Evolutionary conservation across 306 rosid genomes (phyloP).

Genomic region (Mimosa pudica): DNA sequence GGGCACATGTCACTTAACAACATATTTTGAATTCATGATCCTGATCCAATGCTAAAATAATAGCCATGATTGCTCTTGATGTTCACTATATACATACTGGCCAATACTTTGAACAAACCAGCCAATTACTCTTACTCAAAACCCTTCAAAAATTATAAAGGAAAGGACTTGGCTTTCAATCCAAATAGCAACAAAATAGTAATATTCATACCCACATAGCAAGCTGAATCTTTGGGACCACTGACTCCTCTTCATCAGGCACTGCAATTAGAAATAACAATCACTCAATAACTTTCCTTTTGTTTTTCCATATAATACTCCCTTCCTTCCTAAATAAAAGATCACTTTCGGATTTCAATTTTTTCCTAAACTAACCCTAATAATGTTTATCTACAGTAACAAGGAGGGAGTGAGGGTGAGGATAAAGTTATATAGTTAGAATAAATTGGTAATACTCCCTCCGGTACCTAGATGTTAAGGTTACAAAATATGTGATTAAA

Average conservation of each 20-base stretch:
- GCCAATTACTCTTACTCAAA: not conserved
- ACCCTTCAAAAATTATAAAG: not conserved
- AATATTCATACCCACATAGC: constrained; percentile 88
- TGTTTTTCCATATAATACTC: too few relatives aligned
- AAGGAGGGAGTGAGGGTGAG: too few relatives aligned
- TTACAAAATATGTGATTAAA: too few relatives aligned
- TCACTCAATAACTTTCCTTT: constrained; percentile 23
- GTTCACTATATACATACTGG: not conserved
- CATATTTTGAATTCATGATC: constrained; percentile 1
- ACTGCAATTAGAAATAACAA: constrained; percentile 32
- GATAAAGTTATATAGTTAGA: too few relatives aligned
- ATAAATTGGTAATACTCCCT: too few relatives aligned
- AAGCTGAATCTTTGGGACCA: constrained; percentile 66
- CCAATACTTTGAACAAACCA: not conserved
- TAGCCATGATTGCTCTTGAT: not conserved
- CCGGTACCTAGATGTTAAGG: too few relatives aligned
- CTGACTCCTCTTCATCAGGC: constrained; percentile 53
- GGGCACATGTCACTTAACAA: not conserved
- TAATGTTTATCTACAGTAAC: too few relatives aligned
- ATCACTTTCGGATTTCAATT: too few relatives aligned
- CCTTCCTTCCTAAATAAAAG: too few relatives aligned
- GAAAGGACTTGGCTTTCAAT: not conserved
- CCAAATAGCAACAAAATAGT: constrained; percentile 1
- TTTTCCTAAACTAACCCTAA: too few relatives aligned
- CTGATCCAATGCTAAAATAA: not conserved